Evolutionary conservation across 1,139 yeast species (phyloP), one percentile per base, ranked within the genome.

Genomic region (Suhomyces choctaworum): DNA sequence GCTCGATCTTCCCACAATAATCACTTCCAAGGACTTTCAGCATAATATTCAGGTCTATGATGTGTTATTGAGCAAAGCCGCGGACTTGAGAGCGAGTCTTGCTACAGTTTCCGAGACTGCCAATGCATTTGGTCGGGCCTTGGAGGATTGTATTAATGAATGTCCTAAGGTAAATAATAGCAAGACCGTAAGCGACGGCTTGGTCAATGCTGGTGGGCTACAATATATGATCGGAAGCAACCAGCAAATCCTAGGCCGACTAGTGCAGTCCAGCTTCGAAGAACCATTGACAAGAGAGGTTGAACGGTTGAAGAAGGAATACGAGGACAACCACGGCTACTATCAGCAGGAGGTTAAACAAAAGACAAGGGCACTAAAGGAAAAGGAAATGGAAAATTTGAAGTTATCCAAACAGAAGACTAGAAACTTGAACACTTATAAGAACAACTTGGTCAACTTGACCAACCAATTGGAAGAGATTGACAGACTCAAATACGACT

Each of bases 141-240:
- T 87, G 41, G 95, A 86, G 51, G 66, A 60, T 31, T 51, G 60
- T n/a, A 54, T 64, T 13, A 51, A 49, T 32, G 73, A 72, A 20
- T 72, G 81, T 40, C 86, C 95, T 1, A 72, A 80, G 36, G 74
- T 82, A 37, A 80, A 80, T 52, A 89, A 90, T 22, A 70, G 80
- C 21, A 82, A 78, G 11, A 60, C 63, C 16, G 78, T 82, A 0
- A 74, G 82, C 2, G 84, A 82, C 47, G 88, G 89, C 4, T 58
- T 87, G 12, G 62, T 78, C 46, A 75, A 80, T 30, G 87, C 92
- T 1, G 85, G 89, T 27, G 95, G 95, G 1, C 61, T 88, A 39
- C 92, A 87, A 49, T 82, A 77, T 50, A 68, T 88, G 32, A 74
- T 86, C 12, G 81, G 94, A 0, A 86, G 86, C 54, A 94, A 86